Evolutionary conservation across 164 flowering plant genomes (phyloP).

Genomic region (Dillenia suffruticosa): DNA sequence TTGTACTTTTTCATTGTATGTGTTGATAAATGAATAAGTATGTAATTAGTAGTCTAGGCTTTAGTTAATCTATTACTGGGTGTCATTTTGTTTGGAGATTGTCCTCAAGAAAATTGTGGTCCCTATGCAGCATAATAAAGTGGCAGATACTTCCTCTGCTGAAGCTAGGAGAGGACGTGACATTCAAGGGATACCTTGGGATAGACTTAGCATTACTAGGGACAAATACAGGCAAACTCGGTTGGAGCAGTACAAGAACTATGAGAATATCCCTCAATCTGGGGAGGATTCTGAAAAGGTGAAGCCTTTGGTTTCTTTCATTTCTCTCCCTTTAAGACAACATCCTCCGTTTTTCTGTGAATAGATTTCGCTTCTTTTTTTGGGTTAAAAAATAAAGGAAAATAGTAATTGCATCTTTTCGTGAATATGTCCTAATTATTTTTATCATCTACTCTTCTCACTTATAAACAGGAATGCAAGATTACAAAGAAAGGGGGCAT

Average conservation of each 20-base stretch:
- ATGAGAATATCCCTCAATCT: conserved; percentile 73
- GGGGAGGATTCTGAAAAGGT: conserved; percentile 77
- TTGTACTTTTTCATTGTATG: too few relatives aligned
- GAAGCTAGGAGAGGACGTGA: conserved; percentile 77
- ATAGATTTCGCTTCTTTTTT: not conserved
- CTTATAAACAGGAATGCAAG: conserved; percentile 46
- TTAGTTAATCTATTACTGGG: not conserved
- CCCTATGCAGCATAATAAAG: conserved; percentile 38
- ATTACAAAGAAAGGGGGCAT: conserved; percentile 35
- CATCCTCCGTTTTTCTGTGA: not conserved
- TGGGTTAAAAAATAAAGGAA: too few relatives aligned
- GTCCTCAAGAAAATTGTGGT: not conserved
- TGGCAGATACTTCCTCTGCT: conserved; percentile 68
- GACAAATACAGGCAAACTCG: conserved; percentile 75
- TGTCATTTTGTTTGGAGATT: not conserved
- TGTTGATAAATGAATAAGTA: too few relatives aligned
- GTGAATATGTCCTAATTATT: not conserved
- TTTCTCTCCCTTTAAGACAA: not conserved
- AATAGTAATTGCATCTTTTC: not conserved
- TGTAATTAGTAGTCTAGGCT: not conserved
- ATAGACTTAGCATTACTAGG: conserved; percentile 64
- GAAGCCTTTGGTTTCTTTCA: not conserved
- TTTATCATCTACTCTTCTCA: not conserved
- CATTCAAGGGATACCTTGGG: conserved; percentile 94
- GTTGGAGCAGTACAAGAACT: conserved; percentile 82